These are phyloP conservation scores for Hemisphaericaspora xylofermentans DNA, from an alignment of 1,139 yeast genomes.

Conservation along the genomic window DNA sequence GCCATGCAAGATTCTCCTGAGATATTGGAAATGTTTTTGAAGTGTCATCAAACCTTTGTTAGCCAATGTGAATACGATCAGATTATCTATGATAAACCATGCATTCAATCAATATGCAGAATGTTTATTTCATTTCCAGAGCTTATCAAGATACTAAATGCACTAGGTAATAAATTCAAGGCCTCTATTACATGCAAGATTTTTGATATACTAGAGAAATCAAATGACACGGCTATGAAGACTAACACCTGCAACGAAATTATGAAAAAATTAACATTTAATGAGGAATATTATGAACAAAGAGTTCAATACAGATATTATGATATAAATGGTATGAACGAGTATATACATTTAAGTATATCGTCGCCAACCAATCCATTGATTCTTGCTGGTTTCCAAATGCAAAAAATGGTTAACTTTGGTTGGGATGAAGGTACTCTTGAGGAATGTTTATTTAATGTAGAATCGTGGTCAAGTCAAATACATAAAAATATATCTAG, in stretches of 20 bases:
- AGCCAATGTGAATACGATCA: neutral
- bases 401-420: conserved; percentile 21
- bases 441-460: conserved; percentile 11
- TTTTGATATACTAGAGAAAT: conserved; percentile 16
- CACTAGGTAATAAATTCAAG: conserved; percentile 8
- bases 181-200: conserved; percentile 1
- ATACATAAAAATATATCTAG: neutral
- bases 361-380: conserved; percentile 9
- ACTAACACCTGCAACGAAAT: conserved; percentile 17
- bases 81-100: conserved; percentile 1
- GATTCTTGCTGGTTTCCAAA: conserved; percentile 21
- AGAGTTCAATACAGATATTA: conserved; percentile 22
- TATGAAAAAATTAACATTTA: conserved; percentile 13
- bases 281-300: conserved; percentile 12
- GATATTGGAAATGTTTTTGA: neutral
- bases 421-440: conserved; percentile 22
- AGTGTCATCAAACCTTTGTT: neutral
- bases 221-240: conserved; percentile 12
- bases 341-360: conserved; percentile 12
- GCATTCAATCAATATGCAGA: conserved; percentile 6
- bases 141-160: neutral
- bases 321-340: conserved; percentile 20
- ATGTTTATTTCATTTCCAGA: conserved; percentile 4
- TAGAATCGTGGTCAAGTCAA: conserved; percentile 6
- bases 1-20: neutral